Base-by-base conservation (phyloP, 2,329 filamentous ascomycete genomes). In the Penicillium sp. region DNA sequence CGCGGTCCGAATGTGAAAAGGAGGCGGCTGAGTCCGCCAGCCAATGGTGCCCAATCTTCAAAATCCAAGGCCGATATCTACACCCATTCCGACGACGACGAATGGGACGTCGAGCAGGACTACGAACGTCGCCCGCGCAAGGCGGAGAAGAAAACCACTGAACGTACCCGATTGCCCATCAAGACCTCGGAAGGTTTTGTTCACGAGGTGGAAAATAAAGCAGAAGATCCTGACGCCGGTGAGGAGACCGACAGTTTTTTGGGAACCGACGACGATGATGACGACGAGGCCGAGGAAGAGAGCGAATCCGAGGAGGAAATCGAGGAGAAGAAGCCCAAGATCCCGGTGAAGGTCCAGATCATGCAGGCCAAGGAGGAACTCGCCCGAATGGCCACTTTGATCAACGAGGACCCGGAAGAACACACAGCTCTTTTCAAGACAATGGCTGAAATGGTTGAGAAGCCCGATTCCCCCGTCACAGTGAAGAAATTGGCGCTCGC, bases 361-460 rank as follows among this genome's bases (percentile, higher is more conserved):
- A 66, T 90, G 21, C 85, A 89, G 58, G 92, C 92, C 9, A 96
- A 99, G 72, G 94, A 97, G 70, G 92, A 97, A 68, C 78, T 99
- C 52, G 93, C 94, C 18, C 87, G 88, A 65, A 84, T 95, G 56
- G 94, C 92, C 2, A 82, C 83, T 44, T 77, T 87, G 48, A 82
- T 99, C 67, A 97, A 94, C 66, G 92, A 97, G 71, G 88, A 94
- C 58, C 94, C 94, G 0, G 95, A 99, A 71, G 93, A 97, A 70
- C 87, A 99, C 71, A 83, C 88, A 36, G 86, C 86, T 39, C 85
- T 87, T 18, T 88, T 97, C 78, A 92, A 90, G 71, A 83, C 84
- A 4, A 78, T 97, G 65, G 87, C 87, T 28, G 84, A 89, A 65
- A 84, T 96, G 62, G 87, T 88, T 18, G 81, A 87, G 51, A 80